phyloP scores from a whole-genome alignment of 2,329 filamentous ascomycete genomes.

The Pyrenophora teres region DNA sequence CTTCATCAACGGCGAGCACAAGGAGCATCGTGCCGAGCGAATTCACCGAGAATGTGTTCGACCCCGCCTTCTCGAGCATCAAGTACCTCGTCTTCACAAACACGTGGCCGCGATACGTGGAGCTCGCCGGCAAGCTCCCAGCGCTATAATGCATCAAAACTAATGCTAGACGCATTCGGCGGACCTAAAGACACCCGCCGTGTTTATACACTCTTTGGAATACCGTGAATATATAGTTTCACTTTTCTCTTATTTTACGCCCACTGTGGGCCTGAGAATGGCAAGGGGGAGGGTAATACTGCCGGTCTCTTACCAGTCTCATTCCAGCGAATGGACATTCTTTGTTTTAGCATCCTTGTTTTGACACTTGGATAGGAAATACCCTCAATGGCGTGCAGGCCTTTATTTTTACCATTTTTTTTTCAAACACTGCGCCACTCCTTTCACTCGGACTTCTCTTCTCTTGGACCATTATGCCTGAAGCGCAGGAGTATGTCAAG shows the following conservation, averaged over 20 bases:
- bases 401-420: background rate
- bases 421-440: background rate
- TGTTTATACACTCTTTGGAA: too few relatives aligned
- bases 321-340: background rate
- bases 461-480: background rate
- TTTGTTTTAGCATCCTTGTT: conserved; percentile 1
- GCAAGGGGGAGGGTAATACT: too few relatives aligned
- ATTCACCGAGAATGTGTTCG: conserved; percentile 43
- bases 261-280: background rate
- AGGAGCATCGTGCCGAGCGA: conserved; percentile 41
- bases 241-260: background rate
- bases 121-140: conserved; percentile 30
- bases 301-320: background rate
- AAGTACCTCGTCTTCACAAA: conserved; percentile 48
- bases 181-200: too few relatives aligned
- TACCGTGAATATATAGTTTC: background rate
- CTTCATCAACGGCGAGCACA: conserved; percentile 29
- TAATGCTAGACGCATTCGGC: background rate
- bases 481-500: too few relatives aligned
- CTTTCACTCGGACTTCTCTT: background rate
- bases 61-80: conserved; percentile 45
- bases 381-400: conserved; percentile 5
- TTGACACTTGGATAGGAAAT: conserved; percentile 4
- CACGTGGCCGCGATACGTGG: conserved; percentile 46
- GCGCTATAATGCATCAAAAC: background rate